Conservation (phyloP, 306 rosid species). For the Lotus japonicus region DNA sequence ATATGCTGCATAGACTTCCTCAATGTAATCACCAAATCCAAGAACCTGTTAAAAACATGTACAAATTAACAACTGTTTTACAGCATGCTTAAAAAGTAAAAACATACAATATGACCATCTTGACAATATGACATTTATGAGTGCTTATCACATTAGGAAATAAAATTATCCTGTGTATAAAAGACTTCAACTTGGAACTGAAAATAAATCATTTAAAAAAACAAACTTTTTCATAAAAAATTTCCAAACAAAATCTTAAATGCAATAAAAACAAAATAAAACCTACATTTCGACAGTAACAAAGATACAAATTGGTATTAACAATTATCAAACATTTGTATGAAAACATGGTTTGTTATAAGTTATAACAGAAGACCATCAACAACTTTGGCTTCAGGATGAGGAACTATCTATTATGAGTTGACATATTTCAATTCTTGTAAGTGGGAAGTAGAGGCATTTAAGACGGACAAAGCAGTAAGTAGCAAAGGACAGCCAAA, state of each 20-base stretch:
- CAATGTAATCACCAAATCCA: conserved; percentile 83
- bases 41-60: conserved; percentile 54
- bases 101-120: neutral
- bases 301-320: neutral
- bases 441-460: neutral
- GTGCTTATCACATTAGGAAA: neutral
- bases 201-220: neutral
- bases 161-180: neutral
- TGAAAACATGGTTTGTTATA: neutral
- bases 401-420: neutral
- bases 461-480: neutral
- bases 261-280: neutral
- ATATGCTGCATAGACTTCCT: conserved; percentile 86
- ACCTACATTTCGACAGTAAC: neutral
- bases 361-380: neutral
- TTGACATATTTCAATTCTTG: neutral
- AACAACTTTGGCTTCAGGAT: neutral
- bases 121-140: neutral
- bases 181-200: neutral
- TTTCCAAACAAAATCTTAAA: neutral
- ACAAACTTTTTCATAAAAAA: neutral
- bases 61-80: conserved; percentile 14
- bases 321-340: neutral
- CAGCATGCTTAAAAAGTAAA: neutral
- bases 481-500: neutral